phyloP scores from a whole-genome alignment of 257 asterid genomes.

The Solanum sparsipilum region DNA sequence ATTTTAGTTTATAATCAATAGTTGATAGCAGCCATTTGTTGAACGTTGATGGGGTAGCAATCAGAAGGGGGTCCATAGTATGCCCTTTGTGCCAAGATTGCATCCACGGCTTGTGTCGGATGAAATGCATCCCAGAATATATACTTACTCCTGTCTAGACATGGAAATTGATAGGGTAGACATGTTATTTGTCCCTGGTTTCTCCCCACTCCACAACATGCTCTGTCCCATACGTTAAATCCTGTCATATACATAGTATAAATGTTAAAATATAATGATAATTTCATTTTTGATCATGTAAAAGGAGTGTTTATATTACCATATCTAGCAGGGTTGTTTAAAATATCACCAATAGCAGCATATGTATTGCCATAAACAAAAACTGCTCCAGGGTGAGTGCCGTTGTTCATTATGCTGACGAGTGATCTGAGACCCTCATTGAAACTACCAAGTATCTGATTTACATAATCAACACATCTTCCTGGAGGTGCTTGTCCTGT shows the following conservation, averaged over 20 bases:
- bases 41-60: conserved; percentile 57
- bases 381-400: conserved; percentile 60
- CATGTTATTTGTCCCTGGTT: conserved; percentile 75
- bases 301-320: not conserved
- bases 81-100: conserved; percentile 60
- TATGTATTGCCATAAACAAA: conserved; percentile 60
- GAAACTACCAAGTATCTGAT: conserved; percentile 60
- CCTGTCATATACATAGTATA: conserved; percentile 10
- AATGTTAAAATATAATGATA: not conserved
- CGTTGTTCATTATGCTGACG: conserved; percentile 53
- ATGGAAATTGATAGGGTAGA: conserved; percentile 45
- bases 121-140: conserved; percentile 93
- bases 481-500: conserved; percentile 58
- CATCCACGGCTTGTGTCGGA: conserved; percentile 61
- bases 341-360: conserved; percentile 52
- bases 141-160: conserved; percentile 42
- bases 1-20: conserved; percentile 1
- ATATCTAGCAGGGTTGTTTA: conserved; percentile 38
- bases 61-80: conserved; percentile 58
- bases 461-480: conserved; percentile 73
- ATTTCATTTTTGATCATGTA: not conserved
- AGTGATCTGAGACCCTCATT: conserved; percentile 52
- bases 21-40: conserved; percentile 54
- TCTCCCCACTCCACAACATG: conserved; percentile 78
- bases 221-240: conserved; percentile 50